phyloP scores from a whole-genome alignment of 345 rosid species.

The Gossypium anomalum region DNA sequence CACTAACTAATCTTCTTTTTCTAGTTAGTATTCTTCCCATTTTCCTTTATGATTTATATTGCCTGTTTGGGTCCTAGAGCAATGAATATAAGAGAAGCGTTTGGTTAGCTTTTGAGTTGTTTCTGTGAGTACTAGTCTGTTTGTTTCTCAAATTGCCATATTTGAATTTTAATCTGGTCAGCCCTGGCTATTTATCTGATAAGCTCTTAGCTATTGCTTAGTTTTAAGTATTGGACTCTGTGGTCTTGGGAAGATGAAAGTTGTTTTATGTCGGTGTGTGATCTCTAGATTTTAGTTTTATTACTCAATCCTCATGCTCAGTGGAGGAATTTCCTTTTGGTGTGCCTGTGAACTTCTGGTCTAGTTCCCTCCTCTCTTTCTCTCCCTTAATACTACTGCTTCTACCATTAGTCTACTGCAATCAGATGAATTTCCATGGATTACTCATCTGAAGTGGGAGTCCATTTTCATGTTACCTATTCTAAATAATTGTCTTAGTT shows the following conservation, averaged over 20 bases:
- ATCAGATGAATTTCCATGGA: slow-evolving; percentile 2
- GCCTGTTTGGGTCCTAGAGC: not conserved
- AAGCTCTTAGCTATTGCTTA: slow-evolving; percentile 1
- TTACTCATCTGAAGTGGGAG: slow-evolving; percentile 9
- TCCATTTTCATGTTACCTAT: not conserved
- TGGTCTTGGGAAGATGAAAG: not conserved
- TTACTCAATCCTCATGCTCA: not conserved
- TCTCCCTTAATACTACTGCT: not conserved
- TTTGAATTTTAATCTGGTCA: not conserved
- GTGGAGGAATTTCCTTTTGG: slow-evolving; percentile 6
- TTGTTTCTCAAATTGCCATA: not conserved
- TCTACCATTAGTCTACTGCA: not conserved
- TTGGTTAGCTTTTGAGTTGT: not conserved
- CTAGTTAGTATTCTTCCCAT: not conserved
- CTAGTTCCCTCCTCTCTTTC: not conserved
- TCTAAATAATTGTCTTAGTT: slow-evolving; percentile 4
- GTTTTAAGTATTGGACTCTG: not conserved
- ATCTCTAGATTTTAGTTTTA: slow-evolving; percentile 6
- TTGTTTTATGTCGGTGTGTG: slow-evolving; percentile 1
- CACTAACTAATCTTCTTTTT: not conserved
- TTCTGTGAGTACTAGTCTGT: not conserved
- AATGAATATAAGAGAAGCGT: not conserved
- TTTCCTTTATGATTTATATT: not conserved
- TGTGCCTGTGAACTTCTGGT: slow-evolving; percentile 8
- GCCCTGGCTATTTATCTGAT: not conserved